phyloP scores from a whole-genome alignment of 768 basidiomycete species.

The Chiua virens region DNA sequence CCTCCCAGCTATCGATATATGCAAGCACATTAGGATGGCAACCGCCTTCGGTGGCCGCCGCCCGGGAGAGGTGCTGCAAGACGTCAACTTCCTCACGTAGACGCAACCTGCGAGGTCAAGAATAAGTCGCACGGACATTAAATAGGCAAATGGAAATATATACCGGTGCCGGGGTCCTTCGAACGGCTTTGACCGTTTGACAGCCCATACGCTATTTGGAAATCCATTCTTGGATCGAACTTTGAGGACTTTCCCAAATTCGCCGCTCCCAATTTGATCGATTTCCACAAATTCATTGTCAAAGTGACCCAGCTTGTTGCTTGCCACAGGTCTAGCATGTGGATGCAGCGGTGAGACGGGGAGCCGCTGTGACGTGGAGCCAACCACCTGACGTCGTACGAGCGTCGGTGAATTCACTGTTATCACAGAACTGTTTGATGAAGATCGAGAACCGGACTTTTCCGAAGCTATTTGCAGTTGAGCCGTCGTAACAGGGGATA shows the following conservation, averaged over 20 bases:
- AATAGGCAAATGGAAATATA: conserved; percentile 25
- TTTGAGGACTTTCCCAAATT: conserved; percentile 92
- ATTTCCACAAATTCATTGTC: conserved; percentile 79
- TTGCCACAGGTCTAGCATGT: conserved; percentile 33
- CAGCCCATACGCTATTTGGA: conserved; percentile 64
- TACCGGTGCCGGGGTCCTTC: conserved; percentile 91
- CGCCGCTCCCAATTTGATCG: conserved; percentile 84
- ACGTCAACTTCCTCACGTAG: conserved; percentile 94
- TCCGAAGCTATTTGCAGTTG: conserved; percentile 36
- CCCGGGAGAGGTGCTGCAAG: conserved; percentile 68
- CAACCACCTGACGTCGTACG: conserved; percentile 33
- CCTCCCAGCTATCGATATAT: conserved; percentile 96
- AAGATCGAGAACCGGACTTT: conserved; percentile 57
- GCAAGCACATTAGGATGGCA: conserved; percentile 80
- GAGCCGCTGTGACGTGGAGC: conserved; percentile 22
- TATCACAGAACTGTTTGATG: conserved; percentile 51
- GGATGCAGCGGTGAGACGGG: conserved; percentile 22
- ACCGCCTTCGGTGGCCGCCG: conserved; percentile 25
- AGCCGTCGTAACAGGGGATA: conserved; percentile 47
- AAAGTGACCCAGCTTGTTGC: conserved; percentile 64
- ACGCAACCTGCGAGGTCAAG: conserved; percentile 54
- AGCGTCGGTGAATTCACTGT: conserved; percentile 49
- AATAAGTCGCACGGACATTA: conserved; percentile 17
- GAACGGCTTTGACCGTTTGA: conserved; percentile 93
- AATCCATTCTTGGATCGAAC: conserved; percentile 64